Evolutionary conservation across 176 grass and related monocot genomes (phyloP).

Genomic region (Alloteropsis semialata): DNA sequence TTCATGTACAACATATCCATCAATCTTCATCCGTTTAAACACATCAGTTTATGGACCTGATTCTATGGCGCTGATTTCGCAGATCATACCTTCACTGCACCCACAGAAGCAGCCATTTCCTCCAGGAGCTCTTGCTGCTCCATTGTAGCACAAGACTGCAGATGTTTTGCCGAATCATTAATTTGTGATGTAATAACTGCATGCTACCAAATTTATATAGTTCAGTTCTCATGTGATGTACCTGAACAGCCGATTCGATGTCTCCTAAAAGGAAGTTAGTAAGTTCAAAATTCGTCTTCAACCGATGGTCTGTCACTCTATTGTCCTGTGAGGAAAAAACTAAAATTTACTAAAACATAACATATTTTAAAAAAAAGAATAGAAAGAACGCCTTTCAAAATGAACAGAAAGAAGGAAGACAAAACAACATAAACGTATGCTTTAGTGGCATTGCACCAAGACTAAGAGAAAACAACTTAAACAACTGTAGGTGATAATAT

Average conservation of each 20-base stretch:
- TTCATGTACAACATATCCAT: conserved; percentile 14
- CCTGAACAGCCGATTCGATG: conserved; percentile 83
- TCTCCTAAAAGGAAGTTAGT: conserved; percentile 82
- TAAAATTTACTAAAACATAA: conserved; percentile 4
- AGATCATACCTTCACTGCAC: conserved; percentile 18
- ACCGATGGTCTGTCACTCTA: conserved; percentile 78
- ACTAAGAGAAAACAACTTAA: background rate
- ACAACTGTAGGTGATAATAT: background rate
- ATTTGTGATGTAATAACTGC: background rate
- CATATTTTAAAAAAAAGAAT: background rate
- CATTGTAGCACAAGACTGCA: conserved; percentile 63
- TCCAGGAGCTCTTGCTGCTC: conserved; percentile 94
- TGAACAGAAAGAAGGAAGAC: background rate
- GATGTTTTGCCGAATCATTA: background rate
- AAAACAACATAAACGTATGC: background rate
- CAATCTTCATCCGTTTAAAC: background rate
- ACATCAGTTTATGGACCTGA: background rate
- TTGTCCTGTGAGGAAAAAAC: conserved; percentile 70
- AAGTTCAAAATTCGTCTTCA: conserved; percentile 92
- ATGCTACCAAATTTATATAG: background rate
- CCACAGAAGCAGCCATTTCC: conserved; percentile 64
- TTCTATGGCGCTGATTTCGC: background rate
- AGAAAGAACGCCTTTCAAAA: background rate
- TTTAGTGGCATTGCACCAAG: background rate
- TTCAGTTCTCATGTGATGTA: conserved; percentile 16